Evolutionary conservation across 2,329 filamentous ascomycete genomes (phyloP), one percentile per base, ranked within the genome.

Genomic region (Pseudogymnoascus sp.): DNA sequence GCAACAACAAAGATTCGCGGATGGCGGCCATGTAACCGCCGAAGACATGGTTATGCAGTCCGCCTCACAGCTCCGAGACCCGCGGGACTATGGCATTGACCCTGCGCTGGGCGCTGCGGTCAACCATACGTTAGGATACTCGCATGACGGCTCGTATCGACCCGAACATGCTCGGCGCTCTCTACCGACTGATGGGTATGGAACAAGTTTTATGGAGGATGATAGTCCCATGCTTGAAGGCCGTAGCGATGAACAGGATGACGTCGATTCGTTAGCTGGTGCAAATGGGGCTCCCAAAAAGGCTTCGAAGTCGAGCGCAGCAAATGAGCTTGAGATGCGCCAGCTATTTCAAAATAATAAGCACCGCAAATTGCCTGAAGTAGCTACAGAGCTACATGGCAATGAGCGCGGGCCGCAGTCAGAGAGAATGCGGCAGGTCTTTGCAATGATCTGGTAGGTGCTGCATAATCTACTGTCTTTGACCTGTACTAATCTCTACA

Each of bases 381-480:
- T 93, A 14, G 90, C 90, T 2, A 80, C 82, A 35, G 89, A 93
- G 74, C 82, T 93, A 26, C 89, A 91, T 68, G 87, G 88, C 50
- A 91, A 91, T 68, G 90, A 93, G 72, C 82, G 89, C 61, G 90
- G 89, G 0, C 89, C 90, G 11, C 89, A 91, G 73, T 90, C 90
- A 1, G 90, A 96, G 75, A 85, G 91, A 70, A 89, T 89, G 24
- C 89, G 91, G 65, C 91, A 95, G 73, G 84, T 95, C 7, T 95
- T 95, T 77, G 90, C 90, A 22, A 93, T 96, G 89, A 81, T 93
- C 60, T 96, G 90, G 90, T 93, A 81, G 70, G 85, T 76, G 37
- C 24, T n/a, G 50, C 63, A 53, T 2, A 31, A 22, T 10, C 37
- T 35, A 5, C 11, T 53, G 63, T 56, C 22, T 24, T 10, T 33